Percentiles rank a stretch among this genome's conserved stretches.
Conservation (phyloP, 2,329 filamentous ascomycete species). For the Paecilomyces fulvus region DNA sequence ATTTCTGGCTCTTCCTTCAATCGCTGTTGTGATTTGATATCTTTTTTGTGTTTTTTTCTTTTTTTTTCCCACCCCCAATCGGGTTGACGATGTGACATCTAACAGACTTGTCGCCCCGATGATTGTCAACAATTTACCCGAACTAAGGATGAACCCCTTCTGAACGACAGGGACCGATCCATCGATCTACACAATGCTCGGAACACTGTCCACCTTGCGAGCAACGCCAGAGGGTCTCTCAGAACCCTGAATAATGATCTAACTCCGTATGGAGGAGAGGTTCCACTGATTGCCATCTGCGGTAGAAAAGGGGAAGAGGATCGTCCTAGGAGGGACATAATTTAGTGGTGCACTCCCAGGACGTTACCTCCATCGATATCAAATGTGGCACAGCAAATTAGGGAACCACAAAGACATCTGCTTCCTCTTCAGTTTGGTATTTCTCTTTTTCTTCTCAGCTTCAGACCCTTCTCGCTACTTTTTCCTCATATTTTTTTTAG, state of each 20-base stretch:
- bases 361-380: neutral
- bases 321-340: neutral
- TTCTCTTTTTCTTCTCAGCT: no score
- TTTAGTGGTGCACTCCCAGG: neutral
- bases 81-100: no score
- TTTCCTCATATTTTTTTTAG: no score
- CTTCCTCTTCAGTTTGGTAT: no score
- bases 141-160: neutral
- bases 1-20: neutral
- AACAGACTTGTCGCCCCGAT: no score
- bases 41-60: no score
- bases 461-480: no score
- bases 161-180: neutral
- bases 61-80: no score
- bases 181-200: neutral
- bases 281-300: neutral
- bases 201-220: neutral
- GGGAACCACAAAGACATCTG: neutral
- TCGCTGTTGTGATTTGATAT: neutral
- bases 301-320: neutral
- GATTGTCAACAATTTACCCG: neutral
- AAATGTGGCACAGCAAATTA: neutral
- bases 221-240: neutral
- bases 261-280: neutral
- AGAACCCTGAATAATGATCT: neutral